A percentile compares a stretch with the other conserved stretches of the same genome.
Conservation (phyloP, 192 early-diverging fungal genomes). For the Coemansia sp. region DNA sequence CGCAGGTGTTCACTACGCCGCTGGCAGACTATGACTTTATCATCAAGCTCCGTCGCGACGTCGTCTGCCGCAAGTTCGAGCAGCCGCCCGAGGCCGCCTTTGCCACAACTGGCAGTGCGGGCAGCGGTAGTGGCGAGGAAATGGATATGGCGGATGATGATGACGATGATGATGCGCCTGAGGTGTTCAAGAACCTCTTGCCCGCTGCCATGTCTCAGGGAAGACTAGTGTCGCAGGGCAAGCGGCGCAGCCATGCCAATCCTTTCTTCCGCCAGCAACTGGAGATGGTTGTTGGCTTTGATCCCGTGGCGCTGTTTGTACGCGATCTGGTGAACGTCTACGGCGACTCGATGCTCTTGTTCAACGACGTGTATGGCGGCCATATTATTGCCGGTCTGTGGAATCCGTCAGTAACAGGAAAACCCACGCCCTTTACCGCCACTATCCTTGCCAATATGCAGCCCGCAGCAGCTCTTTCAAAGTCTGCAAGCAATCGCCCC, state of each 20-base stretch:
- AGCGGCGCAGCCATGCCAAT: constrained; percentile 30
- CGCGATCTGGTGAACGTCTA: constrained; percentile 64
- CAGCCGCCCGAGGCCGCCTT: constrained; percentile 58
- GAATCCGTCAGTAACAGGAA: constrained; percentile 18
- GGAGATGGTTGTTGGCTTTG: constrained; percentile 72
- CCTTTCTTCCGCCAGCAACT: constrained; percentile 62
- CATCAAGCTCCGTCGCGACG: constrained; percentile 63
- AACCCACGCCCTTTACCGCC: constrained; percentile 18
- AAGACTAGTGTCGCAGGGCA: not conserved
- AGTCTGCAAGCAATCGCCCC: too few species aligned
- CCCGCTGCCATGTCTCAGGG: constrained; percentile 12
- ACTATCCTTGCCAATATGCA: constrained; percentile 14
- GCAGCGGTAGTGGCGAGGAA: not conserved
- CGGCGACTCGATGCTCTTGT: constrained; percentile 33
- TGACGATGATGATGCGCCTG: constrained; percentile 15
- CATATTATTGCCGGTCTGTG: constrained; percentile 44
- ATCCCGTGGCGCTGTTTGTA: constrained; percentile 73
- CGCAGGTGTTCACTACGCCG: constrained; percentile 81
- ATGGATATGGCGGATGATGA: too few species aligned
- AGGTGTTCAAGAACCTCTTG: constrained; percentile 78
- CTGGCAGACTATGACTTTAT: constrained; percentile 79
- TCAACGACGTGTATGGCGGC: constrained; percentile 51
- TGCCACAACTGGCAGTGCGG: constrained; percentile 16
- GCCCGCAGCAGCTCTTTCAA: constrained; percentile 1
- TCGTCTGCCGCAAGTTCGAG: constrained; percentile 63